Evolutionary conservation across 352 stramenopile genomes (phyloP), one percentile per base, ranked within the genome.

Genomic region (Phytophthora pini): DNA sequence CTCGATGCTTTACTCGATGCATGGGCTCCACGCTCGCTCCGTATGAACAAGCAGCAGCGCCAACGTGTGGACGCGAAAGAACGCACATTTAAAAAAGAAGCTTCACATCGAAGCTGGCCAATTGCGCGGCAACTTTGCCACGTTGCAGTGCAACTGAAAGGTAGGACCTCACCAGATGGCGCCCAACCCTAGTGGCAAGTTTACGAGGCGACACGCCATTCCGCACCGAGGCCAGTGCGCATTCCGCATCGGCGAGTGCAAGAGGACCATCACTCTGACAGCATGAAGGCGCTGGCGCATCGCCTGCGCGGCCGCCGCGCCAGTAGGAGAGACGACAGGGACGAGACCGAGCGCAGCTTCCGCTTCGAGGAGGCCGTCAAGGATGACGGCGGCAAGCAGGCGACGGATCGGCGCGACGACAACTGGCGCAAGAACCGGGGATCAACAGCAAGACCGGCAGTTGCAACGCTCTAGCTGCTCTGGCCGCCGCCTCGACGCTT

Each of bases 231-330:
- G 38, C 38, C 50, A 48, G 11, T 55, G 11, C 43, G 26, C 57
- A 56, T 65, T 66, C 49, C 50, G 44, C 56, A 56, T 36, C 8
- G 31, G 31, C 58, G 11, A 43, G 32, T 44, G 13, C 20, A 27
- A 29, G 5, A 52, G 29, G 53, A 50, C 53, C 53, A 26, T 66
- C 47, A 55, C 41, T 67, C 50, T 29, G n/a, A 41, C 11, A 11
- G n/a, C n/a, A 81, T 81, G 73, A 81, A 78, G 58, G 58, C 65
- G 41, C 48, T 80, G 41, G 70, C 69, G 11, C 69, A 78, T 52
- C 73, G 73, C 39, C 61, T 78, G 38, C 73, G 69, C 11, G 40
- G 58, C 26, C 64, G 65, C 10, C 58, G 58, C 45, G 34, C 38
- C 2, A 70, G 48, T 34, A 52, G 49, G 41, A 56, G 45, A 65